Evolutionary conservation across 2,329 filamentous ascomycete genomes (phyloP).

Genomic region (Acarospora socialis): DNA sequence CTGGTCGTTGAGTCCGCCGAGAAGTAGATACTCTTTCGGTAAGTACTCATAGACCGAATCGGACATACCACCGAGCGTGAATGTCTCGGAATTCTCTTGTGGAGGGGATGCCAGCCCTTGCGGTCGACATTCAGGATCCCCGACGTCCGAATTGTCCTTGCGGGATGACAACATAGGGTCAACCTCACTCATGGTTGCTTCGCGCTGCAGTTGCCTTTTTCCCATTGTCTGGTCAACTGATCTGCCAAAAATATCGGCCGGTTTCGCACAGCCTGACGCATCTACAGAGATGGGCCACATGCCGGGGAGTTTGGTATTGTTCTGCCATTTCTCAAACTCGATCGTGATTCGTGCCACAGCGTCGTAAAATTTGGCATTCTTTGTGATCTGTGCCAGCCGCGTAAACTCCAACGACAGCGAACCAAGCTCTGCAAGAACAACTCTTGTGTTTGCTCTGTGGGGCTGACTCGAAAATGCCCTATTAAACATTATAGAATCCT

Average conservation of each 20-base stretch:
- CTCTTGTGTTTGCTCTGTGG: conserved; percentile 43
- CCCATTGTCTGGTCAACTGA: conserved; percentile 19
- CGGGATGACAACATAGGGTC: no score
- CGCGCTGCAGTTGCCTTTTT: conserved; percentile 3
- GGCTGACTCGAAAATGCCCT: conserved; percentile 44
- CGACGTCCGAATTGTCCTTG: neutral
- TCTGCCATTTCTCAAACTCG: conserved; percentile 61
- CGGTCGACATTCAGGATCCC: conserved; percentile 20
- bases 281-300: conserved; percentile 70
- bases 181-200: no score
- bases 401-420: conserved; percentile 82
- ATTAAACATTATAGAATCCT: conserved; percentile 5
- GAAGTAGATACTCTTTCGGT: conserved; percentile 34
- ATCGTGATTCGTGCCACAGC: conserved; percentile 76
- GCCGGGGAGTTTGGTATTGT: conserved; percentile 55
- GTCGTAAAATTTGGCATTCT: conserved; percentile 73
- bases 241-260: conserved; percentile 11
- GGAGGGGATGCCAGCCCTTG: conserved; percentile 27
- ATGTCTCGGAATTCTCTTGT: conserved; percentile 22
- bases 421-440: conserved; percentile 55
- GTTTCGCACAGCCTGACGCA: conserved; percentile 58
- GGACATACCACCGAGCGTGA: conserved; percentile 30
- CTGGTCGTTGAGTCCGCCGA: conserved; percentile 28
- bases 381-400: conserved; percentile 70
- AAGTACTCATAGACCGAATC: conserved; percentile 38